These are phyloP conservation scores for Vanrija sp. DNA, from an alignment of 1,284 basidiomycete genomes.

Conservation along the genomic window DNA sequence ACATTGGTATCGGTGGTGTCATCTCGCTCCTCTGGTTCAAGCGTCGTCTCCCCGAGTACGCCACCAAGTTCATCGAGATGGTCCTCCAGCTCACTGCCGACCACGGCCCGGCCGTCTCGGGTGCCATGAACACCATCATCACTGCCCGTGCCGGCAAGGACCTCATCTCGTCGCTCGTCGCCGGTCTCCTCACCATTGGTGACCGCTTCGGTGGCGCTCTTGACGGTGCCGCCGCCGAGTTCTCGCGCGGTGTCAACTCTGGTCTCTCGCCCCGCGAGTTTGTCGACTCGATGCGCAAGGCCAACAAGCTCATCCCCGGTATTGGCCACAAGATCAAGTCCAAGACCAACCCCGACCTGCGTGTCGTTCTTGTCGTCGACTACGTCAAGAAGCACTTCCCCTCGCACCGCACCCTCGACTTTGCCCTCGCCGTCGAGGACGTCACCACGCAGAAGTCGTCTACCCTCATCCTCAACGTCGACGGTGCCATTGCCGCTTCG, in stretches of 20 bases:
- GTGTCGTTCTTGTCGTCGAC: constrained; percentile 97
- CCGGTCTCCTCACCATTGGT: constrained; percentile 95
- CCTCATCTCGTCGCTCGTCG: constrained; percentile 91
- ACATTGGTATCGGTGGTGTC: constrained; percentile 95
- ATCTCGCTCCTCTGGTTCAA: constrained; percentile 98
- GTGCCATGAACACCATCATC: constrained; percentile 99
- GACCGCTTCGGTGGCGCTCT: constrained; percentile 99
- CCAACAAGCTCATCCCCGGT: constrained; percentile 93
- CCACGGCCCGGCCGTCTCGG: constrained; percentile 83
- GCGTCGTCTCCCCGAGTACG: constrained; percentile 60
- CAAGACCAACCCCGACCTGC: constrained; percentile 92
- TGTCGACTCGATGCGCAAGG: constrained; percentile 91
- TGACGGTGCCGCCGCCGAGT: constrained; percentile 94
- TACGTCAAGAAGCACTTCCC: constrained; percentile 96
- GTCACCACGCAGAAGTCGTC: constrained; percentile 98
- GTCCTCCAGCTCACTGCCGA: constrained; percentile 98
- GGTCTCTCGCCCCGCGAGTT: constrained; percentile 95
- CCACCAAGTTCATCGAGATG: constrained; percentile 97
- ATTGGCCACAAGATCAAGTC: constrained; percentile 99
- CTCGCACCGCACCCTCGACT: constrained; percentile 82
- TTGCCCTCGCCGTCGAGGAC: constrained; percentile 96
- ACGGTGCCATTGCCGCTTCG: constrained; percentile 95
- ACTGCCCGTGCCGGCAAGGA: constrained; percentile 98
- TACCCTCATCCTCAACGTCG: constrained; percentile 88
- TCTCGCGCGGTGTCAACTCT: constrained; percentile 82